These are phyloP conservation scores for Psilocybe sp. DNA, from an alignment of 768 basidiomycete species.

Conservation along the genomic window DNA sequence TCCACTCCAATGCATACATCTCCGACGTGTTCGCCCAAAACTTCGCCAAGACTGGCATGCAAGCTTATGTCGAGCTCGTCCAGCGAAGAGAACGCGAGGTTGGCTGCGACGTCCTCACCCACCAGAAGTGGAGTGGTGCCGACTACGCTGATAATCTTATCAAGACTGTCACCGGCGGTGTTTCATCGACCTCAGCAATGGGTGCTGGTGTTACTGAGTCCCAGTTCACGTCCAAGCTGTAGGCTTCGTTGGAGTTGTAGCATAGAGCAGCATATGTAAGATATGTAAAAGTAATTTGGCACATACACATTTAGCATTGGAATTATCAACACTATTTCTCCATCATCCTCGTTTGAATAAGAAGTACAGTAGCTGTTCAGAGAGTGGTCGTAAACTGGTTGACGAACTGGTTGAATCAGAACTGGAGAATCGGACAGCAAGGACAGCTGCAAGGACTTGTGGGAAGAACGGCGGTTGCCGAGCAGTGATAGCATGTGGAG, in stretches of 20 bases:
- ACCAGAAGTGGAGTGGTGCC: constrained; percentile 98
- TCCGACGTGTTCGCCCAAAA: constrained; percentile 87
- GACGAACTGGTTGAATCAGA: no score
- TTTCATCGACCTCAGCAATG: constrained; percentile 99
- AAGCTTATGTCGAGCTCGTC: constrained; percentile 94
- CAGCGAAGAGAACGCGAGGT: constrained; percentile 92
- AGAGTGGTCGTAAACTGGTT: no score
- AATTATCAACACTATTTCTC: constrained; percentile 1
- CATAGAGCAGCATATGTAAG: neutral
- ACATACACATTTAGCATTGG: constrained; percentile 9
- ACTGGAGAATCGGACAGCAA: neutral
- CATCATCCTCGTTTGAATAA: neutral
- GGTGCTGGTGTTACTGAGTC: constrained; percentile 92
- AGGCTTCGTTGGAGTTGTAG: constrained; percentile 11
- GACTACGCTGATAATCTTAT: constrained; percentile 89
- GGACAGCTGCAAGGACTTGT: neutral
- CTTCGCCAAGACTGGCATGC: constrained; percentile 95
- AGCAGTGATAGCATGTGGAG: constrained; percentile 2
- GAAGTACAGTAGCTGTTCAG: neutral
- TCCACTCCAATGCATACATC: constrained; percentile 98
- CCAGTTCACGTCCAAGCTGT: constrained; percentile 61
- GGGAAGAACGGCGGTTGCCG: constrained; percentile 18
- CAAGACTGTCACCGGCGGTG: constrained; percentile 96
- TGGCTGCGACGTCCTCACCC: constrained; percentile 94
- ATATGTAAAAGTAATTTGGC: constrained; percentile 20